These are phyloP conservation scores for Lindgomyces ingoldianus DNA, from an alignment of 495 filamentous ascomycete genomes.

Conservation along the genomic window DNA sequence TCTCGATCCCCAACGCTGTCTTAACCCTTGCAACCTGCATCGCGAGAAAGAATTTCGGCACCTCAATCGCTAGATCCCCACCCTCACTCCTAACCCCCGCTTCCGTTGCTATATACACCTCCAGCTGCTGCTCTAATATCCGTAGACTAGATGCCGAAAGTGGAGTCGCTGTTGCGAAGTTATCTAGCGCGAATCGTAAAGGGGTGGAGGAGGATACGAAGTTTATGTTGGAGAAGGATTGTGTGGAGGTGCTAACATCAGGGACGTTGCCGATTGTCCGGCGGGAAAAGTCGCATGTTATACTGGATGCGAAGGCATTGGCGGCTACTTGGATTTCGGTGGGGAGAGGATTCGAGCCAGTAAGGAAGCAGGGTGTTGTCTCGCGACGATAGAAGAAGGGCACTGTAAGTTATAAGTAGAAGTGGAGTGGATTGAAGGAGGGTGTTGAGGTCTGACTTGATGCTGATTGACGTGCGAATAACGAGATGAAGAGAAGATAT, in stretches of 20 bases:
- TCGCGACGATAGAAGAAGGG: not conserved
- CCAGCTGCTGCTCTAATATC: conserved; percentile 1
- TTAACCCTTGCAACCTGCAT: conserved; percentile 11
- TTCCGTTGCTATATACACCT: conserved; percentile 17
- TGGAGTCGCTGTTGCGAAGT: conserved; percentile 7
- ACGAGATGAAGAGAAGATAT: too few relatives aligned
- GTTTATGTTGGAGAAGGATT: conserved; percentile 8
- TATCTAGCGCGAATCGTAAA: conserved; percentile 5
- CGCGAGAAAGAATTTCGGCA: conserved; percentile 11
- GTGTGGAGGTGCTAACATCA: not conserved
- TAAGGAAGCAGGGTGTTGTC: conserved; percentile 10
- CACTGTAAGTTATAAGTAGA: too few relatives aligned
- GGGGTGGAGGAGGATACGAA: conserved; percentile 5
- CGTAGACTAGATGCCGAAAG: not conserved
- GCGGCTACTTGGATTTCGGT: not conserved
- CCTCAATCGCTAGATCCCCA: conserved; percentile 10
- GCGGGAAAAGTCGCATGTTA: not conserved
- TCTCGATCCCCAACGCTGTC: conserved; percentile 8
- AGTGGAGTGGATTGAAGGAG: too few relatives aligned
- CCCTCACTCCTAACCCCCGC: conserved; percentile 13
- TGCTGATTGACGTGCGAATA: too few relatives aligned
- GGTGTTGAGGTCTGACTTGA: too few relatives aligned
- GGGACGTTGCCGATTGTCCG: conserved; percentile 12
- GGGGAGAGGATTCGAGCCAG: conserved; percentile 1
- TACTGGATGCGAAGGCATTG: not conserved